Base-by-base conservation (phyloP, 345 rosid genomes). In the Hibiscus trionum region DNA sequence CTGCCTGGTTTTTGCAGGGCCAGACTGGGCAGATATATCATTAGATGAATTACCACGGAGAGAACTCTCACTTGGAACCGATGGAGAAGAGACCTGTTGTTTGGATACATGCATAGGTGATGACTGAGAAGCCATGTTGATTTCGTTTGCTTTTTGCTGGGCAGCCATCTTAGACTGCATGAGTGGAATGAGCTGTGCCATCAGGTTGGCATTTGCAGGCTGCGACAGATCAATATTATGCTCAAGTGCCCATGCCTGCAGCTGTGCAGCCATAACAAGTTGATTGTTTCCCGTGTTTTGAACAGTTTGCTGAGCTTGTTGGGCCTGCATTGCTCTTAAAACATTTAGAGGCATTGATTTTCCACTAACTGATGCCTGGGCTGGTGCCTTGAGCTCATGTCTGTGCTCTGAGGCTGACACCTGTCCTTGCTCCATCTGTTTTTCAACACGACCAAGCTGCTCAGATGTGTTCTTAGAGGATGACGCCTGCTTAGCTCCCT, bases 241-340 rank as follows among this genome's bases (percentile, higher is more conserved):
- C 80, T 93, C 97, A 67, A 82, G 84, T 71, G 90, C 98, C 97
- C 93, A 91, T 58, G 96, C 90, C 71, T 93, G 95, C 83, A 89
- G 70, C 82, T 93, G 99, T 66, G 92, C 90, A 77, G 93, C 87
- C 81, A 89, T 66, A 29, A 88, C 90, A 7, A 84, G 83, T 79
- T 85, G 97, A 82, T 86, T 89, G 80, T 72, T 86, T 49, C 86
- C 86, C 80, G 85, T 70, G 75, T 83, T 89, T 73, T 84, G 91
- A 17, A 79, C 69, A 70, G 60, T 78, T 79, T 90, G 97, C 61
- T 81, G 90, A 73, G 76, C 52, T 75, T 83, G 97, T 73, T 86
- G 82, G 72, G 87, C 86, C 80, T 87, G 98, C 86, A 87, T 83
- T 11, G 88, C 89, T 85, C 96, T 86, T 5, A 72, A 77, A 9